Percentiles rank a stretch among this genome's conserved stretches.
phyloP scores from a whole-genome alignment of 139 green algal genomes.

The Astrephomene gubernaculifera region DNA sequence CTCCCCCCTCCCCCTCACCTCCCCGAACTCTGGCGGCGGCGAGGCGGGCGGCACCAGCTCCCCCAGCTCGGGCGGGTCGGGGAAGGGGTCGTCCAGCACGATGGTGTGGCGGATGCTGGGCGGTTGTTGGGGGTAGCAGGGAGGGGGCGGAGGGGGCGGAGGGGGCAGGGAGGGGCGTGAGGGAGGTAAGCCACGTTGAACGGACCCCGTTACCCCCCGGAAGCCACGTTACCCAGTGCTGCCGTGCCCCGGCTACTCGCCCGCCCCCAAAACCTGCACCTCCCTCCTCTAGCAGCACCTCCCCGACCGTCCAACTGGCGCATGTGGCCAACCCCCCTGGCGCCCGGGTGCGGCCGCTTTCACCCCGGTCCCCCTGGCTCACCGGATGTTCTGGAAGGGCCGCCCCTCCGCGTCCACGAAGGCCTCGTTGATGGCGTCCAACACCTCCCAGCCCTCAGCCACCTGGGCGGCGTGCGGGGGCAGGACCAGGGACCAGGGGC shows the following conservation, averaged over 20 bases:
- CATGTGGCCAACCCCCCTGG: too few relatives aligned
- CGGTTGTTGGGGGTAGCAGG: not conserved
- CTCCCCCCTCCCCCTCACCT: slow-evolving; percentile 47
- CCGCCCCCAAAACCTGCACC: too few relatives aligned
- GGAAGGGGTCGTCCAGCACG: slow-evolving; percentile 97
- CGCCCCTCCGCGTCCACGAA: slow-evolving; percentile 85
- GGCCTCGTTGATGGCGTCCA: slow-evolving; percentile 92
- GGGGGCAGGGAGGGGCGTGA: not conserved
- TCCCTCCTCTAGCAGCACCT: too few relatives aligned
- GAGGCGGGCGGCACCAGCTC: slow-evolving; percentile 87
- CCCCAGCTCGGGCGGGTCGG: slow-evolving; percentile 86
- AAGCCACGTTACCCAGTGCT: too few relatives aligned
- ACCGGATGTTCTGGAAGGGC: slow-evolving; percentile 95
- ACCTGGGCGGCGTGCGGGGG: slow-evolving; percentile 68
- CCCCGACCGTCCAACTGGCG: too few relatives aligned
- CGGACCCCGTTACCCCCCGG: too few relatives aligned
- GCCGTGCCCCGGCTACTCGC: too few relatives aligned
- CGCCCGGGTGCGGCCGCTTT: too few relatives aligned
- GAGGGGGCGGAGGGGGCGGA: not conserved
- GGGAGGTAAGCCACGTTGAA: too few relatives aligned
- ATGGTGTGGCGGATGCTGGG: slow-evolving; percentile 93
- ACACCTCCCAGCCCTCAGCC: slow-evolving; percentile 90
- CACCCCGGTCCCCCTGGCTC: not conserved
- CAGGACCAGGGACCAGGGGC: too few relatives aligned
- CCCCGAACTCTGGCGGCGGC: slow-evolving; percentile 73